Base-by-base conservation (phyloP, 1,139 yeast genomes). In the Yarrowia galli region DNA sequence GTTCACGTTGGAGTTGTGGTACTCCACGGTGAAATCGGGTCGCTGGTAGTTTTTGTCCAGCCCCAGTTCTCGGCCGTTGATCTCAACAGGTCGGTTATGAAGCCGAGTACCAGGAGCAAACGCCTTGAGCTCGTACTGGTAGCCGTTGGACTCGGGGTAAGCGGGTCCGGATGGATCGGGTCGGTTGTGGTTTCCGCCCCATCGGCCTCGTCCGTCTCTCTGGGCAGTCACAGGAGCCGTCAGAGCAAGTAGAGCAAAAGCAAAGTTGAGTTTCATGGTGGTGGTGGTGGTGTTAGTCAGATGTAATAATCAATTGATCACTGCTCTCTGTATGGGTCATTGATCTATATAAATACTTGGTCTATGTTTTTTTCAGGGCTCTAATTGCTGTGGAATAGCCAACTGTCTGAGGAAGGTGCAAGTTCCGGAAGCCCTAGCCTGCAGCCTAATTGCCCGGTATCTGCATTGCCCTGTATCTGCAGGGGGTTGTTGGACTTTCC, bases 1-100 rank as follows among this genome's bases (percentile, higher is more conserved):
- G 61, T 54, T 54, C 25, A 54, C 46, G 23, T 54, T 54, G 46
- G 61, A 54, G 61, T 54, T 54, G 36, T 54, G 61, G 48, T 40
- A 54, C 46, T 54, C 61, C 2, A 54, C 61, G n/a, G 61, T 54
- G 28, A 40, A 54, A 18, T 13, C 61, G 7, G 61, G 48, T 15
- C 36, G 35, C 6, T 9, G 15, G 16, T n/a, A n/a, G 4, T n/a
- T n/a, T 12, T n/a, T 25, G 20, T 54, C 61, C 18, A 54, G 61
- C 48, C 25, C 61, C 48, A 54, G 22, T 10, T 23, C 38, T 54
- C 23, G n/a, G 35, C 61, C 61, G 25, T 54, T 54, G 46, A 54
- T 54, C 3, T 54, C 48, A 13, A 54, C 48, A 18, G 61, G 48
- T 38, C 18, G 61, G 48, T 54, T 54, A 22, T 54, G 61, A n/a